phyloP scores from a whole-genome alignment of 129 eudicot genomes.

The Erigeron canadensis region DNA sequence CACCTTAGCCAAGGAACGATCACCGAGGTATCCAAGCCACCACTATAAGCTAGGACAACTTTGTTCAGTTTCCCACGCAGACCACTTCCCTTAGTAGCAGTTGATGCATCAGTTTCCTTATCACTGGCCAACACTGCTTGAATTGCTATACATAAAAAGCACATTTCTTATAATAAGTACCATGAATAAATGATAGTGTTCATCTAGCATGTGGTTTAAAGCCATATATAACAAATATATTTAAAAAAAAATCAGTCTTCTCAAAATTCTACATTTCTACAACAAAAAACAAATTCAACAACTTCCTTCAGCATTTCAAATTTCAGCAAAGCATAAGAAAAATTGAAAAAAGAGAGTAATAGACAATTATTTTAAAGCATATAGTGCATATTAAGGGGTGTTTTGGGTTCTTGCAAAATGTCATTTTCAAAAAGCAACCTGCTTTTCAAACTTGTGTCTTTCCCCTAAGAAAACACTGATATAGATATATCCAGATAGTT shows the following conservation, averaged over 20 bases:
- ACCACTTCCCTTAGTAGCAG: slow-evolving; percentile 39
- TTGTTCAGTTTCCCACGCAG: slow-evolving; percentile 78
- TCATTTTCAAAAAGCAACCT: no score
- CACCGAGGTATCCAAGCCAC: slow-evolving; percentile 97
- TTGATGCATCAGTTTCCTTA: slow-evolving; percentile 40
- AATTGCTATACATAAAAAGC: slow-evolving; percentile 42
- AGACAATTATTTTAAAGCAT: not conserved
- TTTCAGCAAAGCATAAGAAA: not conserved
- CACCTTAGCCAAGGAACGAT: slow-evolving; percentile 99
- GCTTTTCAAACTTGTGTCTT: no score
- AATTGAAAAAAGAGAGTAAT: not conserved
- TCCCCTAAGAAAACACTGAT: no score
- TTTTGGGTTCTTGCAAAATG: no score
- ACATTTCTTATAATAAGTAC: slow-evolving; percentile 9
- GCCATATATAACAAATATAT: no score
- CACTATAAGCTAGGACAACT: slow-evolving; percentile 93
- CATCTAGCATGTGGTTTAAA: not conserved
- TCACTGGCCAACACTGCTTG: slow-evolving; percentile 70
- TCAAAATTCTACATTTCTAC: no score
- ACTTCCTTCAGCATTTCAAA: not conserved
- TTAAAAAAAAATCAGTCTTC: no score
- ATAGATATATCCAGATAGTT: no score
- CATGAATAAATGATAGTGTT: not conserved
- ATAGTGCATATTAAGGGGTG: not conserved
- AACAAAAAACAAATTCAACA: not conserved